These are phyloP conservation scores for Acanthamoeba triangularis DNA, from an alignment of 208 protist genomes.

Conservation along the genomic window DNA sequence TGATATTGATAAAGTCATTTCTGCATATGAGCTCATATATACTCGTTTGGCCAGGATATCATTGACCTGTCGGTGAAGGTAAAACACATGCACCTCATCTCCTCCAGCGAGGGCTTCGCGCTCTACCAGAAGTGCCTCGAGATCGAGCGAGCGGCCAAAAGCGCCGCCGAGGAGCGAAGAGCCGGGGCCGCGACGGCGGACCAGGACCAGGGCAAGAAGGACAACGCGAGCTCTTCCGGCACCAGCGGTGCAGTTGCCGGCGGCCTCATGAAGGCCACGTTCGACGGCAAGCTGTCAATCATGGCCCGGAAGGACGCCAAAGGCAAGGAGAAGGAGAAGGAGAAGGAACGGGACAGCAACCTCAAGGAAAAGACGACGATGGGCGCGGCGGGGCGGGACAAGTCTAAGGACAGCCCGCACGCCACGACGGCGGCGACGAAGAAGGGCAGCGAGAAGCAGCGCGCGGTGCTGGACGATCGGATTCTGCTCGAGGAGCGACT, in stretches of 20 bases:
- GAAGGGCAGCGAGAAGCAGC: background rate
- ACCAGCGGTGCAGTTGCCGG: background rate
- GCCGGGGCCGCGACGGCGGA: background rate
- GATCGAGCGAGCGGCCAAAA: background rate
- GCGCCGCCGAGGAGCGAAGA: background rate
- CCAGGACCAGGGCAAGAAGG: background rate
- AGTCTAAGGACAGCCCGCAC: background rate
- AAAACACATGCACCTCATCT: conserved; percentile 75
- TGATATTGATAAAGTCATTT: no score
- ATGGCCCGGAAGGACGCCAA: background rate
- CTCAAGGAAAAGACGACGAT: background rate
- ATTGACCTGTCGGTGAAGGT: conserved; percentile 63
- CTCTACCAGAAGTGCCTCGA: conserved; percentile 4
- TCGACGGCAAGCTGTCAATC: background rate
- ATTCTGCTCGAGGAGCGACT: background rate
- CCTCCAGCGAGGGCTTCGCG: conserved; percentile 3
- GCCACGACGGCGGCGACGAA: background rate
- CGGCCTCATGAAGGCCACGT: background rate
- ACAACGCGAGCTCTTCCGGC: background rate
- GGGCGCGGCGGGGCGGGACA: background rate
- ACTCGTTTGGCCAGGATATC: background rate
- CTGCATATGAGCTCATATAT: background rate
- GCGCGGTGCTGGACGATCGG: background rate
- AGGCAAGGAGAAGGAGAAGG: conserved; percentile 35
- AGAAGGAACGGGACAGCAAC: background rate